phyloP scores from a whole-genome alignment of 1,139 yeast genomes.

The Eremothecium sinecaudum region DNA sequence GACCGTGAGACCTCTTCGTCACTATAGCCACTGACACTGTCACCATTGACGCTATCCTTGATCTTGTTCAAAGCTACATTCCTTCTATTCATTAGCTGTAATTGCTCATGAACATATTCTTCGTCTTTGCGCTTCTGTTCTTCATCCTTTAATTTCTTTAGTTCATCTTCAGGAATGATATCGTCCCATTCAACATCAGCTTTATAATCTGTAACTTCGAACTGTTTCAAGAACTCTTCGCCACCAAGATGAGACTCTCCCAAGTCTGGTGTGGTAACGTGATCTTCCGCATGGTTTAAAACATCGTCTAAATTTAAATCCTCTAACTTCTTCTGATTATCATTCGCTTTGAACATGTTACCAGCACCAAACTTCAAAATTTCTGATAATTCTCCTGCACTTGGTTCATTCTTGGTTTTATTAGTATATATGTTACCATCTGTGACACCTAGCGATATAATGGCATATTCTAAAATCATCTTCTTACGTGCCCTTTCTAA shows the following conservation, averaged over 20 bases:
- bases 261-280: slow-evolving; percentile 87
- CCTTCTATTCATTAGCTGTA: slow-evolving; percentile 76
- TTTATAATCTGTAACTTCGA: slow-evolving; percentile 96
- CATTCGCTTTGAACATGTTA: slow-evolving; percentile 88
- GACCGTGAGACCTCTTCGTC: slow-evolving; percentile 34
- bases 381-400: slow-evolving; percentile 77
- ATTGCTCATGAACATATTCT: slow-evolving; percentile 76
- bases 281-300: slow-evolving; percentile 94
- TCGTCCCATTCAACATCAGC: slow-evolving; percentile 99
- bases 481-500: slow-evolving; percentile 93
- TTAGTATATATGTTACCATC: slow-evolving; percentile 44
- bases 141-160: slow-evolving; percentile 79
- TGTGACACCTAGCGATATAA: slow-evolving; percentile 89
- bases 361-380: slow-evolving; percentile 97
- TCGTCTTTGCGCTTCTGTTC: slow-evolving; percentile 84
- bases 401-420: slow-evolving; percentile 57
- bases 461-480: slow-evolving; percentile 97
- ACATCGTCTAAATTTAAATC: slow-evolving; percentile 94
- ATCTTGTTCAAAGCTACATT: slow-evolving; percentile 60
- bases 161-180: slow-evolving; percentile 92
- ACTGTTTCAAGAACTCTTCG: slow-evolving; percentile 92
- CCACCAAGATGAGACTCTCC: slow-evolving; percentile 97
- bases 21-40: slow-evolving; percentile 34
- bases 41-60: slow-evolving; percentile 33
- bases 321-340: slow-evolving; percentile 90